Base-by-base conservation (phyloP, 805 yeast species). In the Candida maris region DNA sequence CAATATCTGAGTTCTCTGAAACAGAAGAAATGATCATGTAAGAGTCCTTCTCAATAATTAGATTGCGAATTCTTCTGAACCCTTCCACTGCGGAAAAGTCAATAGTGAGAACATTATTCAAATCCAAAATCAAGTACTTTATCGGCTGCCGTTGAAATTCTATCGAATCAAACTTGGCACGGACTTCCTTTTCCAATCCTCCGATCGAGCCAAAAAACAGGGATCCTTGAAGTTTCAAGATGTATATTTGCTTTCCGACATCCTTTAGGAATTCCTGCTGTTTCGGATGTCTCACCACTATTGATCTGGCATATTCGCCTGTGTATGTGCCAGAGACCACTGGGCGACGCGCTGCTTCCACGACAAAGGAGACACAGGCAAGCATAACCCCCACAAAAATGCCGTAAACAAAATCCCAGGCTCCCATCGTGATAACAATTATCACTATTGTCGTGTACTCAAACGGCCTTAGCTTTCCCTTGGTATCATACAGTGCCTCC, bases 71-170 rank as follows among this genome's bases (percentile, higher is more conserved):
- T 49, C 96, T 70, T 48, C 88, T 78, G 57, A 93, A 85, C 0
- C 97, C 96, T 59, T 93, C 97, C 7, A 96, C 95, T 0, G 97
- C 97, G 30, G 95, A 84, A 52, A 85, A 93, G 61, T 93, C 98
- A 45, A 93, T 77, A 31, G 84, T 73, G 33, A 73, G 71, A 20
- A 93, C 95, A 25, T 81, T 78, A 48, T 81, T 81, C 72, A 93
- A 80, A 62, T 93, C 98, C 32, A 93, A 57, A 34, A 93, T 77
- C 44, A 93, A 64, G 56, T 80, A 93, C 52, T 84, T 78, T 49
- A 93, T 81, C 19, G 93, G 87, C 36, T 72, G 72, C 29, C 57
- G 61, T 16, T 59, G 55, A 52, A 72, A 79, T 14, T 58, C 54
- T 3, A 62, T 65, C n/a, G 70, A 67, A 26, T 81, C 88, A 51